phyloP scores from a whole-genome alignment of 805 yeast species.

The Metschnikowia shivogae region DNA sequence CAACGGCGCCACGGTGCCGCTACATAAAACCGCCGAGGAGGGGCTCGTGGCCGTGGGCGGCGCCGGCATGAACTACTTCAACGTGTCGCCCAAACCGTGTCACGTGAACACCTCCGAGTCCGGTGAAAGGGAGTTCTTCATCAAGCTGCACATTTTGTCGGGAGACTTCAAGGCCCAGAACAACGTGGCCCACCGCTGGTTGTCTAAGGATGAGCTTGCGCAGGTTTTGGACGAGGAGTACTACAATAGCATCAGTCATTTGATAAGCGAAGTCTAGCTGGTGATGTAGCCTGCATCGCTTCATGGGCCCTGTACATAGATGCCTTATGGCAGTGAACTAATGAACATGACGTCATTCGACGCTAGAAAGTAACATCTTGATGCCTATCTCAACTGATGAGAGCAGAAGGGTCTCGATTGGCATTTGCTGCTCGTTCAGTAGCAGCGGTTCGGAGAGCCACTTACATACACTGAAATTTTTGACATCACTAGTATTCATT shows the following conservation, averaged over 20 bases:
- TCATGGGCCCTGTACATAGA: slow-evolving; percentile 9
- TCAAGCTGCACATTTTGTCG: slow-evolving; percentile 84
- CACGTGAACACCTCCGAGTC: slow-evolving; percentile 36
- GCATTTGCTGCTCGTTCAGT: too few relatives aligned
- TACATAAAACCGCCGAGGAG: slow-evolving; percentile 70
- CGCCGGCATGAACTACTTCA: slow-evolving; percentile 73
- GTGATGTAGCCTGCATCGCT: neutral
- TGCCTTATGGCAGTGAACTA: neutral
- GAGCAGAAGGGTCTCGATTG: too few relatives aligned
- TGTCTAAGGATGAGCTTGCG: slow-evolving; percentile 72
- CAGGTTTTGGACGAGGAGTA: slow-evolving; percentile 51
- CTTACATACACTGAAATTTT: too few relatives aligned
- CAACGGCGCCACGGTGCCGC: slow-evolving; percentile 38
- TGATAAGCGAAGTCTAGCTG: slow-evolving; percentile 38
- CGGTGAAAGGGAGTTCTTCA: slow-evolving; percentile 54
- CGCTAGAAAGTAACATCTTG: neutral
- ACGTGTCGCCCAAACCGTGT: slow-evolving; percentile 87
- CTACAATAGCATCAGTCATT: slow-evolving; percentile 50
- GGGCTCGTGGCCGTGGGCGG: slow-evolving; percentile 76
- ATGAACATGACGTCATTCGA: neutral
- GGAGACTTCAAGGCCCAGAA: slow-evolving; percentile 59
- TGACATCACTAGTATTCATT: too few relatives aligned
- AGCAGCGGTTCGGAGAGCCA: too few relatives aligned
- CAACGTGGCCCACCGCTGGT: slow-evolving; percentile 67
- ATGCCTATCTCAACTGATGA: too few relatives aligned